A percentile compares a stretch with the other conserved stretches of the same genome.
Evolutionary conservation across 148 eudicot genomes (phyloP).

Genomic region (Spergularia marina): DNA sequence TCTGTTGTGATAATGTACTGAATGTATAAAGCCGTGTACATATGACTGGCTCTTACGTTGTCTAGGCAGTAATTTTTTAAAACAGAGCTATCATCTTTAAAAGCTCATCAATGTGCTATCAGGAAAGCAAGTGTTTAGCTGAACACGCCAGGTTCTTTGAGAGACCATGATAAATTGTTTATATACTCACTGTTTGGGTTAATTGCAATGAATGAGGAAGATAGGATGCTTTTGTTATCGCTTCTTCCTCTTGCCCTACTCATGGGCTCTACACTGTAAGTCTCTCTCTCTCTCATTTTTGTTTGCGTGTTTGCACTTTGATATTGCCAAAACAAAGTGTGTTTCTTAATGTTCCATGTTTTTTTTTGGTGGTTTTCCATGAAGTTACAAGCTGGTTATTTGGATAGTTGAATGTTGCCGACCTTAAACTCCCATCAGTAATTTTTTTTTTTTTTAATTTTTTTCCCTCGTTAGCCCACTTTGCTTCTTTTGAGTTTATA

Average conservation of each 20-base stretch:
- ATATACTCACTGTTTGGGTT: not conserved
- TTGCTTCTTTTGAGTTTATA: no score
- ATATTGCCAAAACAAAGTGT: not conserved
- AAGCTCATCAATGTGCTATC: no score
- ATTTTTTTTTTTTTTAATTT: not conserved
- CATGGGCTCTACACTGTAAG: constrained; percentile 4
- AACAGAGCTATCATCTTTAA: no score
- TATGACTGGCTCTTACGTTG: no score
- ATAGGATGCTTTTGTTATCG: not conserved
- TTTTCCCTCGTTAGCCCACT: not conserved
- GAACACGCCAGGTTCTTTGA: no score
- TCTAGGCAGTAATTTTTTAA: no score
- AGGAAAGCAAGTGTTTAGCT: no score
- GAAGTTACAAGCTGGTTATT: not conserved
- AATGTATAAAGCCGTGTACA: no score
- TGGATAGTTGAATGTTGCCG: not conserved
- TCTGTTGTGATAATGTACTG: no score
- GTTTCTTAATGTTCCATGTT: not conserved
- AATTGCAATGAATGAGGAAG: not conserved
- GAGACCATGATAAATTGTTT: no score
- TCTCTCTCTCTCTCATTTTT: not conserved
- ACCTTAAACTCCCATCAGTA: not conserved
- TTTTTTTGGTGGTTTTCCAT: not conserved
- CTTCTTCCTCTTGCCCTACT: not conserved
- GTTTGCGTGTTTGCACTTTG: not conserved